A percentile compares a stretch with the other conserved stretches of the same genome.
Conservation (phyloP, 2,329 filamentous ascomycete genomes). For the Periconia sp. region DNA sequence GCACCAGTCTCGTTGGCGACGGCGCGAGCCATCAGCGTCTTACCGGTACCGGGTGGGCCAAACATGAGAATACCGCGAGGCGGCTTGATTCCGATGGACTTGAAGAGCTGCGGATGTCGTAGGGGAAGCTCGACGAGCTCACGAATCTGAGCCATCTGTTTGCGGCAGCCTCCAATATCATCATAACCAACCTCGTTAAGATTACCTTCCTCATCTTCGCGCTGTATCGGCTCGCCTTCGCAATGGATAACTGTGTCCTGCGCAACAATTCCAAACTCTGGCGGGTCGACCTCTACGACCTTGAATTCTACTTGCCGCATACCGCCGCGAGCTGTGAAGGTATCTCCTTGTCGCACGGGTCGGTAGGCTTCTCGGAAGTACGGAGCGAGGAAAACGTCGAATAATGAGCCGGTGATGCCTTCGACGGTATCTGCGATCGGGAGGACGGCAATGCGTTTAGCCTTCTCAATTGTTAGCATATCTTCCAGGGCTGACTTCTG, state of each 20-base stretch:
- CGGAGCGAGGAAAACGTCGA: constrained; percentile 98
- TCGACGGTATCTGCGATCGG: constrained; percentile 98
- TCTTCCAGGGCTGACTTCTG: neutral
- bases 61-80: constrained; percentile 94
- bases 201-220: constrained; percentile 98
- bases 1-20: constrained; percentile 99
- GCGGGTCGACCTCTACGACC: constrained; percentile 97
- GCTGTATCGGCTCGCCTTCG: constrained; percentile 95
- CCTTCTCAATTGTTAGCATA: constrained; percentile 60
- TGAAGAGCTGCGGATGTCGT: constrained; percentile 97
- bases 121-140: constrained; percentile 97
- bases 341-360: constrained; percentile 93
- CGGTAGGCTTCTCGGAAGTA: constrained; percentile 99
- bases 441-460: constrained; percentile 97
- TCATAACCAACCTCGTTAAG: constrained; percentile 99
- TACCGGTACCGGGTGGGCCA: constrained; percentile 97
- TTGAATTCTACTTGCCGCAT: constrained; percentile 99
- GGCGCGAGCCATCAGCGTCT: constrained; percentile 97
- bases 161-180: constrained; percentile 98
- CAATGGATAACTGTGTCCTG: constrained; percentile 99
- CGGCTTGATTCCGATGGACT: constrained; percentile 99
- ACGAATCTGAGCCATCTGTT: constrained; percentile 99
- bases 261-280: constrained; percentile 97
- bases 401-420: constrained; percentile 94
- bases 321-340: constrained; percentile 95